A percentile compares a stretch with the other conserved stretches of the same genome.
phyloP scores from a whole-genome alignment of 208 protist genomes.

The Blechomonas ayalai region DNA sequence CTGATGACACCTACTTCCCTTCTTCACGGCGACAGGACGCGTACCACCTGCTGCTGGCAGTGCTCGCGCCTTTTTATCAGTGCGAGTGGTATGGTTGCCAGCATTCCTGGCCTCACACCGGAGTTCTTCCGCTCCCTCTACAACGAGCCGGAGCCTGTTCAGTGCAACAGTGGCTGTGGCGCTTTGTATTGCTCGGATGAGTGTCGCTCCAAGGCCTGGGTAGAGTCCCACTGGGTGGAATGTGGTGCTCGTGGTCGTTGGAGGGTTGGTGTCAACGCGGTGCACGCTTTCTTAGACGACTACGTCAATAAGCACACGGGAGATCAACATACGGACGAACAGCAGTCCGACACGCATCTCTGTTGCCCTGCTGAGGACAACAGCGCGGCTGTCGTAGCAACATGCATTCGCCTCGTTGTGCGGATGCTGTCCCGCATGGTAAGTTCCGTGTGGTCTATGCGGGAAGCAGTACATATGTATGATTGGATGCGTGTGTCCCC shows the following conservation, averaged over 20 bases:
- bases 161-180: conserved; percentile 49
- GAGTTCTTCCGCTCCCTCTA: conserved; percentile 29
- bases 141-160: conserved; percentile 19
- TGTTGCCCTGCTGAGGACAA: conserved; percentile 16
- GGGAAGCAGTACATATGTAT: conserved; percentile 45
- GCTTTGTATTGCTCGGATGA: conserved; percentile 55
- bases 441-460: conserved; percentile 31
- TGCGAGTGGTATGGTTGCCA: conserved; percentile 15
- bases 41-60: conserved; percentile 26
- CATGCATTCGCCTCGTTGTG: conserved; percentile 42
- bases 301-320: background rate
- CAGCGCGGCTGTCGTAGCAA: conserved; percentile 17
- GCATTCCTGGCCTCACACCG: conserved; percentile 23
- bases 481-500: conserved; percentile 35
- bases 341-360: background rate
- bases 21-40: background rate
- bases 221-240: conserved; percentile 71
- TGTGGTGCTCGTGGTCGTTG: conserved; percentile 57
- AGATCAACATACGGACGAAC: background rate
- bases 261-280: conserved; percentile 20
- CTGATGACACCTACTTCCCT: conserved; percentile 12
- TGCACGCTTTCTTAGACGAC: conserved; percentile 20
- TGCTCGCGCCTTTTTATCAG: conserved; percentile 43
- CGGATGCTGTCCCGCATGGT: conserved; percentile 67
- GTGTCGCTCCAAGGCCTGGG: conserved; percentile 63